phyloP scores from a whole-genome alignment of 768 basidiomycete genomes.

The Lactifluus echinatus region DNA sequence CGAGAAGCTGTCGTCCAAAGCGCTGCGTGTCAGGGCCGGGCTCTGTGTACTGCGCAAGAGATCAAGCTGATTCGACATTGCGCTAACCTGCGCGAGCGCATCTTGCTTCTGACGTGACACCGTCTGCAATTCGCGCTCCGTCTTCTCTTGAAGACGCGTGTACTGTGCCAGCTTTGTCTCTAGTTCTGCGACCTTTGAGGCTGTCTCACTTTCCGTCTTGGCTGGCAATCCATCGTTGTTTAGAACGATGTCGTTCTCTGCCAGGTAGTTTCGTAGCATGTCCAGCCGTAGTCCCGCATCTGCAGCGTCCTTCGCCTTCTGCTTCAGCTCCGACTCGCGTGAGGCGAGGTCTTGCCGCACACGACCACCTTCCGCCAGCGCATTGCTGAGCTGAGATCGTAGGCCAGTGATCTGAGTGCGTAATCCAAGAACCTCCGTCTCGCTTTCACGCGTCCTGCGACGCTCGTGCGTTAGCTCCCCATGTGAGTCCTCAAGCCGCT shows the following conservation, averaged over 20 bases:
- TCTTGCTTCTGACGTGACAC: conserved; percentile 61
- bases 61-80: conserved; percentile 60
- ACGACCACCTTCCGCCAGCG: conserved; percentile 58
- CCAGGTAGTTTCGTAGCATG: conserved; percentile 78
- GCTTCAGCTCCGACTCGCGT: conserved; percentile 56
- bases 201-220: conserved; percentile 30
- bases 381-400: conserved; percentile 61
- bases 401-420: conserved; percentile 69
- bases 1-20: conserved; percentile 25
- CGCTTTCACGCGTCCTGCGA: conserved; percentile 50
- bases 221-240: conserved; percentile 63
- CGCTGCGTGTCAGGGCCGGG: conserved; percentile 33
- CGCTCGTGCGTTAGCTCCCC: conserved; percentile 59
- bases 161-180: conserved; percentile 72
- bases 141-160: conserved; percentile 59
- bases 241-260: conserved; percentile 76
- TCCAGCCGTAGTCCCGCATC: conserved; percentile 66
- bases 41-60: conserved; percentile 51
- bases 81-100: conserved; percentile 58
- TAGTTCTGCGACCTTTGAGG: conserved; percentile 55
- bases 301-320: conserved; percentile 54
- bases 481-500: conserved; percentile 62
- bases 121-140: conserved; percentile 67
- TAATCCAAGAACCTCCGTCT: conserved; percentile 53
- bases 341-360: conserved; percentile 60